Conservation (phyloP, 1,284 basidiomycete species). For the Leccinum angustisporum region DNA sequence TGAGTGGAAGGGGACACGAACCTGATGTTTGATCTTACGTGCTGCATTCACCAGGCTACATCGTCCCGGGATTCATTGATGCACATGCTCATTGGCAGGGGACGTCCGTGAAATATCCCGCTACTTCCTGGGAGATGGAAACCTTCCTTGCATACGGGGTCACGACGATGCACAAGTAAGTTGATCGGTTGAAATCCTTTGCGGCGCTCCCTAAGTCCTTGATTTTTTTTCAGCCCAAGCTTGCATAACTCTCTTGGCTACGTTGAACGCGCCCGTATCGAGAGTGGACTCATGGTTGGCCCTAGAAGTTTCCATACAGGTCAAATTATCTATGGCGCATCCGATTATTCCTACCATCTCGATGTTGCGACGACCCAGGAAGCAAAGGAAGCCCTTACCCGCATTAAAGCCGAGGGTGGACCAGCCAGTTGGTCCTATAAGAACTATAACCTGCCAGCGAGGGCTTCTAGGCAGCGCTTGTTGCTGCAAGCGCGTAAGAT, state of each 20-base stretch:
- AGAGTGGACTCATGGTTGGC: slow-evolving; percentile 64
- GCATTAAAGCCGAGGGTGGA: slow-evolving; percentile 70
- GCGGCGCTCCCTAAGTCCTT: neutral
- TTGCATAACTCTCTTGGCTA: slow-evolving; percentile 59
- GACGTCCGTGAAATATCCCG: slow-evolving; percentile 49
- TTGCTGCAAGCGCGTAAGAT: slow-evolving; percentile 59
- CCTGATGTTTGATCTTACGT: neutral
- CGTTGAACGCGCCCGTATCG: slow-evolving; percentile 62
- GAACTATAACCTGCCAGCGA: slow-evolving; percentile 69
- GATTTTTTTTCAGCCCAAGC: slow-evolving; percentile 51
- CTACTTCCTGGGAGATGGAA: slow-evolving; percentile 71
- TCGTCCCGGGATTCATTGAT: slow-evolving; percentile 72
- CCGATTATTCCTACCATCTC: slow-evolving; percentile 50
- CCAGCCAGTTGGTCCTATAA: slow-evolving; percentile 70
- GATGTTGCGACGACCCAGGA: slow-evolving; percentile 61
- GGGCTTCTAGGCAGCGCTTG: slow-evolving; percentile 68
- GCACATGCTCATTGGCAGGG: slow-evolving; percentile 74
- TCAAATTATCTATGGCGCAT: slow-evolving; percentile 65
- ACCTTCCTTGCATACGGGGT: slow-evolving; percentile 77
- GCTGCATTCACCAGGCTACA: slow-evolving; percentile 49
- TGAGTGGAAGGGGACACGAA: slow-evolving; percentile 31
- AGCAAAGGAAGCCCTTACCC: slow-evolving; percentile 59
- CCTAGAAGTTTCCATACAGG: slow-evolving; percentile 72
- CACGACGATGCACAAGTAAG: slow-evolving; percentile 74
- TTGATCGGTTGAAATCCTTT: slow-evolving; percentile 1